Evolutionary conservation across 106 monocot species (phyloP), one percentile per base, ranked within the genome.

Genomic region (Dioscorea dumetorum): DNA sequence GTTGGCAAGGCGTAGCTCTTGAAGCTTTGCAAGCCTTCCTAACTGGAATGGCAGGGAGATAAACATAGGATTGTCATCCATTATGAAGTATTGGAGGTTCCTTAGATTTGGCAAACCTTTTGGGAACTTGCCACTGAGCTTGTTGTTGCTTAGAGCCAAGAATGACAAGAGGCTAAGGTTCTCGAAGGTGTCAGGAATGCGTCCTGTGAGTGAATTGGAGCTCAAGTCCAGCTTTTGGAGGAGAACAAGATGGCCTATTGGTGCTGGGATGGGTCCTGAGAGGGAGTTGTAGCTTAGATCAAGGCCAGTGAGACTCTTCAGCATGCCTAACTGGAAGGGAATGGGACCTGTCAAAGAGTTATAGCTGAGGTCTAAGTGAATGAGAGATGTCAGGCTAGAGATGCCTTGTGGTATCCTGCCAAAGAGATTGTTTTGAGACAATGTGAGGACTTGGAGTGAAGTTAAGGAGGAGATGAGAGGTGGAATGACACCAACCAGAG

Each of bases 141-240:
- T 76, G 74, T 94, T 94, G 75, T 72, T 76, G 78, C 90, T 85
- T 32, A 90, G 67, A 21, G 94, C 94, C n/a, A 90, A 35, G 76
- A 94, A 90, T 5, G 80, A 69, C 23, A 94, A 67, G 17, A 33
- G 33, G 18, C 69, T 69, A 12, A 94, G 84, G 31, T 48, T 68
- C 33, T 59, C 64, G 0, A 94, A 13, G 52, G 56, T 69, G 24
- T 63, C 83, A 0, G 94, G 90, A 41, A 94, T 80, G 23, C 52
- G 31, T 24, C 94, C 90, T 11, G 65, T 58, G 32, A 94, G 78
- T 10, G 72, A 72, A 60, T 94, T 94, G 24, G 82, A 87, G 84
- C 94, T 90, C 61, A 94, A 41, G 59, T 94, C 94, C 2, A 94
- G 90, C 77, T 94, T 94, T 58, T 90, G 94, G 72, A 94, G 87